Evolutionary conservation across 352 stramenopile genomes (phyloP), one percentile per base, ranked within the genome.

Genomic region (Globisporangium camurandrum): DNA sequence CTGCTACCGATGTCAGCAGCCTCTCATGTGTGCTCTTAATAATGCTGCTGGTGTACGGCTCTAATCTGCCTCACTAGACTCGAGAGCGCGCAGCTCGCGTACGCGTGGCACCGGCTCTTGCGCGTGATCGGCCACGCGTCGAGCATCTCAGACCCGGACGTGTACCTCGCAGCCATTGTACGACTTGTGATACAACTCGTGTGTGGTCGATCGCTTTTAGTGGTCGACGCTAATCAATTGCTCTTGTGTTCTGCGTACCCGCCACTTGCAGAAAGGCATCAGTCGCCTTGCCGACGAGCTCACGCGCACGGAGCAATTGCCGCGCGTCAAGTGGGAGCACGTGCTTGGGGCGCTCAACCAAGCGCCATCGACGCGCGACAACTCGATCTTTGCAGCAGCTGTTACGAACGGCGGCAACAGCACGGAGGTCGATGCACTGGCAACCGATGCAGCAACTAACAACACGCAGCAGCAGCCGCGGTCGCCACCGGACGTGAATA

Each of bases 401-500:
- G 59, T 83, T n/a, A 49, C 69, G n/a, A 73, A 83, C 36, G 61
- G 57, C 11, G 57, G 64, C 20, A n/a, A n/a, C n/a, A 41, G 36
- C 36, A 24, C 61, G 14, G 54, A 55, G n/a, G 23, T 63, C 20
- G 52, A 62, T 20, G 57, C 49, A 20, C 44, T 59, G 14, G 49
- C 50, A 16, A 54, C 69, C 44, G 46, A 47, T n/a, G n/a, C n/a
- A 14, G 57, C 68, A 12, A 57, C 62, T 2, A 8, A 64, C 20
- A 56, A 57, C 3, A 62, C 43, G 1, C 39, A 51, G 1, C 39
- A 51, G 4, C 74, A 78, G 38, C 61, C 74, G 8, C 66, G 78
- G 46, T 74, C 75, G 17, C 77, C 83, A n/a, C 83, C 83, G 27
- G 83, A 94, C 49, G 76, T 92, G 19, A 94, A 94, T 56, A 86